A percentile compares a stretch with the other conserved stretches of the same genome.
Conservation (phyloP, 2,329 filamentous ascomycete genomes). For the Myriosclerotinia duriaeana region DNA sequence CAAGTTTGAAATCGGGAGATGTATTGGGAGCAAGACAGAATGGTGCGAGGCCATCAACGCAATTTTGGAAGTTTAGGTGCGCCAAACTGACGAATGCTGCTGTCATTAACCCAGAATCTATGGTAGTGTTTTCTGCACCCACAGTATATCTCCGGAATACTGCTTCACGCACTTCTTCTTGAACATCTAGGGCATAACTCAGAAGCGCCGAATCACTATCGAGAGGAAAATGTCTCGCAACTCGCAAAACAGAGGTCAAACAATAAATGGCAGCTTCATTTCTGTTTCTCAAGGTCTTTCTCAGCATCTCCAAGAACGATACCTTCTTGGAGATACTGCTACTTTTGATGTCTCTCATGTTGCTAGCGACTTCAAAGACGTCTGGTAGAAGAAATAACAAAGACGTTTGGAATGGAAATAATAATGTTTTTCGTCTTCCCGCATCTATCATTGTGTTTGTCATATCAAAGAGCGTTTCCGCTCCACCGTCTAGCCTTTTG, state of each 20-base stretch:
- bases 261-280: constrained; percentile 69
- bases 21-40: constrained; percentile 57
- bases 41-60: constrained; percentile 56
- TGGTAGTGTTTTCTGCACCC: constrained; percentile 49
- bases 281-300: constrained; percentile 62
- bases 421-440: constrained; percentile 52
- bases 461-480: constrained; percentile 70
- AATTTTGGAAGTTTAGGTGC: constrained; percentile 60
- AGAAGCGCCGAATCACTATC: constrained; percentile 59
- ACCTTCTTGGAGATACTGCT: constrained; percentile 65
- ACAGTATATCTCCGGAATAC: constrained; percentile 57
- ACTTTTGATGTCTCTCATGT: constrained; percentile 63
- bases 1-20: constrained; percentile 60
- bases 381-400: constrained; percentile 65
- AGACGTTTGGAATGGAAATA: constrained; percentile 63
- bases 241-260: constrained; percentile 60
- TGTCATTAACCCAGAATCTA: constrained; percentile 65
- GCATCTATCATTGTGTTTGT: constrained; percentile 60
- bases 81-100: constrained; percentile 65
- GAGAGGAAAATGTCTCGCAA: constrained; percentile 61
- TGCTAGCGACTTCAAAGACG: constrained; percentile 68
- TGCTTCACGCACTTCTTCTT: constrained; percentile 66
- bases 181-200: constrained; percentile 68
- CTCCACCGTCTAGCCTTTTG: constrained; percentile 62
- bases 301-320: constrained; percentile 60